Evolutionary conservation across 345 rosid genomes (phyloP).

Genomic region (Combretum micranthum): DNA sequence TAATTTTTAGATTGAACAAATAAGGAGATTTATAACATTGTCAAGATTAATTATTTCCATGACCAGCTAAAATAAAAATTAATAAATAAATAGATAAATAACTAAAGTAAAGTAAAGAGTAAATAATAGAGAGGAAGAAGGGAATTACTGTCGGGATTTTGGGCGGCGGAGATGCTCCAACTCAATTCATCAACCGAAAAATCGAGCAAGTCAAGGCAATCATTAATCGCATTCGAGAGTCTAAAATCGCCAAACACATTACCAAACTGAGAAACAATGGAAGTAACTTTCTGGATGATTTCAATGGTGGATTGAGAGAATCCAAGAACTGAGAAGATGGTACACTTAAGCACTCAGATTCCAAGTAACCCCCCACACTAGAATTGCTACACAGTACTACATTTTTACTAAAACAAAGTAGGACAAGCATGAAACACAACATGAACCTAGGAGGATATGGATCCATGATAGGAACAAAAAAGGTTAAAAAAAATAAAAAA

Average conservation of each 20-base stretch:
- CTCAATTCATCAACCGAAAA: constrained; percentile 16
- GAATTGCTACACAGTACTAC: no score
- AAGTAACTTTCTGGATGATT: constrained; percentile 7
- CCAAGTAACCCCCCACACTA: neutral
- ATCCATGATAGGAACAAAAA: neutral
- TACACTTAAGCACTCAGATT: constrained; percentile 12
- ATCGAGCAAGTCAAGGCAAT: constrained; percentile 24
- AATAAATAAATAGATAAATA: no score
- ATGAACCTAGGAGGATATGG: neutral
- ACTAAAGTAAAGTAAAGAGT: neutral
- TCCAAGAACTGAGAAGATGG: constrained; percentile 8
- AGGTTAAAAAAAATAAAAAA: constrained; percentile 3
- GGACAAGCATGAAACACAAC: neutral
- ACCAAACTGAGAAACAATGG: constrained; percentile 17
- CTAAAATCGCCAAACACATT: constrained; percentile 13
- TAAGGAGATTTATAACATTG: no score
- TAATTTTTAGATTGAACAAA: no score
- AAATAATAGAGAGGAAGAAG: neutral
- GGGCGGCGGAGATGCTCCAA: constrained; percentile 19
- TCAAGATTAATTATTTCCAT: neutral
- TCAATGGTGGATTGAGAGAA: constrained; percentile 12
- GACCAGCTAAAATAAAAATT: neutral
- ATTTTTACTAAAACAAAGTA: neutral
- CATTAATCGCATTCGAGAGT: constrained; percentile 16
- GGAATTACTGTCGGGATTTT: constrained; percentile 10